These are phyloP conservation scores for Bonia amplexicaulis DNA, from an alignment of 176 grass and related monocot species.

Conservation along the genomic window DNA sequence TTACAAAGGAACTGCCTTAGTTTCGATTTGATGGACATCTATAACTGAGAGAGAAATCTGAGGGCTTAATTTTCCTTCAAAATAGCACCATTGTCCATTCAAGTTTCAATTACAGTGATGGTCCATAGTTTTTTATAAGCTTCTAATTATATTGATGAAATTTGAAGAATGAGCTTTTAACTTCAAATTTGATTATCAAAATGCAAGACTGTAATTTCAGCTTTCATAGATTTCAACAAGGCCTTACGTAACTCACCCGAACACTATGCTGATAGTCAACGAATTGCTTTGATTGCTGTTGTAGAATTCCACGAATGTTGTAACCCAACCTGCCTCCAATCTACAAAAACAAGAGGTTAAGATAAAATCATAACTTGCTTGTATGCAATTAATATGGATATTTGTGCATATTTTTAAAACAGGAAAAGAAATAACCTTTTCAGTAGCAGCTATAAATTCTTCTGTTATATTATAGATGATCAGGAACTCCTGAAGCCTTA, in stretches of 20 bases:
- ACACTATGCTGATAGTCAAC: slow-evolving; percentile 94
- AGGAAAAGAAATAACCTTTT: slow-evolving; percentile 67
- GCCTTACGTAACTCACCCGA: slow-evolving; percentile 50
- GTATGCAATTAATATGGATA: background rate
- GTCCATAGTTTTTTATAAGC: background rate
- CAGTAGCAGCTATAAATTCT: slow-evolving; percentile 83
- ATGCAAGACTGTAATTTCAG: background rate
- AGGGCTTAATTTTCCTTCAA: background rate
- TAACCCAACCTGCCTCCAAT: slow-evolving; percentile 97
- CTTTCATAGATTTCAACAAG: background rate
- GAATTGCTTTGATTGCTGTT: slow-evolving; percentile 94
- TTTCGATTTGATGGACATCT: slow-evolving; percentile 3
- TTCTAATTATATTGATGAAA: background rate
- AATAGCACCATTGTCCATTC: background rate
- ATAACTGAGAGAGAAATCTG: background rate
- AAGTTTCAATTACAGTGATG: background rate
- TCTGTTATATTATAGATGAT: slow-evolving; percentile 95
- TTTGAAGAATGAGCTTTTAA: background rate
- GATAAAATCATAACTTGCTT: slow-evolving; percentile 8
- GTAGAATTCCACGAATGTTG: slow-evolving; percentile 91
- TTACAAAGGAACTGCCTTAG: background rate
- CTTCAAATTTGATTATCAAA: background rate
- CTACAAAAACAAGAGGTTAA: slow-evolving; percentile 34
- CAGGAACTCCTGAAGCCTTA: slow-evolving; percentile 93
- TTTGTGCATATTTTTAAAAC: slow-evolving; percentile 22